A percentile compares a stretch with the other conserved stretches of the same genome.
phyloP scores from a whole-genome alignment of 352 stramenopile genomes.

The Phytophthora niederhauseri region DNA sequence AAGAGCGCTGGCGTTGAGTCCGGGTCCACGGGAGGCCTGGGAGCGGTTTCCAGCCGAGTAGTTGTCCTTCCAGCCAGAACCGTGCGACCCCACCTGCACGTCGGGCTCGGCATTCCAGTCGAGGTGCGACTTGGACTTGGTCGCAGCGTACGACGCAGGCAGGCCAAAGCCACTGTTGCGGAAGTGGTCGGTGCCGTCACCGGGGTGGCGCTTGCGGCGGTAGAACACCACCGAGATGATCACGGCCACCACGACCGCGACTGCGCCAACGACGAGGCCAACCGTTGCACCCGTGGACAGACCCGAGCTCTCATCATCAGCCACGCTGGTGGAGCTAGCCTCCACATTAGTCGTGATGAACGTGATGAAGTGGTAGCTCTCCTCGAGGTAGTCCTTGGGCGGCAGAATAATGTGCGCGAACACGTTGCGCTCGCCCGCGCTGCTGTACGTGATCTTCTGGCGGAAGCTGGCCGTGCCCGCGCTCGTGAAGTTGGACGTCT shows the following conservation, averaged over 20 bases:
- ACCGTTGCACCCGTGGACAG: slow-evolving; percentile 53
- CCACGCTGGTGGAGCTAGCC: slow-evolving; percentile 22
- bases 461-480: slow-evolving; percentile 57
- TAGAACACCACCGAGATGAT: slow-evolving; percentile 68
- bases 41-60: slow-evolving; percentile 45
- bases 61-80: slow-evolving; percentile 56
- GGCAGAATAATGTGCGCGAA: slow-evolving; percentile 82
- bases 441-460: slow-evolving; percentile 61
- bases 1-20: slow-evolving; percentile 65
- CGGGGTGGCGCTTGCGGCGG: slow-evolving; percentile 48
- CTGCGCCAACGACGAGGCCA: slow-evolving; percentile 50
- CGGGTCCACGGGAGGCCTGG: slow-evolving; percentile 48
- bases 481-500: slow-evolving; percentile 81
- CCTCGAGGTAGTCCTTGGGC: slow-evolving; percentile 49
- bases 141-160: slow-evolving; percentile 46
- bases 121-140: slow-evolving; percentile 60
- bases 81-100: slow-evolving; percentile 22
- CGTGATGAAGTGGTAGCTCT: slow-evolving; percentile 83
- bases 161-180: slow-evolving; percentile 59
- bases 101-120: slow-evolving; percentile 70
- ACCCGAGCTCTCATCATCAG: slow-evolving; percentile 23
- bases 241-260: slow-evolving; percentile 47
- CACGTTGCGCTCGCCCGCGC: slow-evolving; percentile 65
- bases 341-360: slow-evolving; percentile 64
- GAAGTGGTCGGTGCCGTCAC: slow-evolving; percentile 57